A percentile compares a stretch with the other conserved stretches of the same genome.
These are phyloP conservation scores for Xylariaceae sp. DNA, from an alignment of 2,329 filamentous ascomycete species.

Conservation along the genomic window DNA sequence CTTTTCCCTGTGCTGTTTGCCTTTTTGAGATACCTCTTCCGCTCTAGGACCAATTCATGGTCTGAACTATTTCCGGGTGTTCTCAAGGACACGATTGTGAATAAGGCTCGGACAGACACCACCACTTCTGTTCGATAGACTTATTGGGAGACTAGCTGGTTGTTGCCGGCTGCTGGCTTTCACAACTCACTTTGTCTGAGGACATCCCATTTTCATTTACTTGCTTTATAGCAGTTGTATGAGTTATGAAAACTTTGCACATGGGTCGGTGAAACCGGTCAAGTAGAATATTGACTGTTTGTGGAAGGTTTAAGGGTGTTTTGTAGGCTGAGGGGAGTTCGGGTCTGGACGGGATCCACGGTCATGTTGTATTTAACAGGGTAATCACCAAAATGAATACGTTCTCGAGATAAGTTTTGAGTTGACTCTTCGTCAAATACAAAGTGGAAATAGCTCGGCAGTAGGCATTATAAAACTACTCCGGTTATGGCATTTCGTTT, in stretches of 20 bases:
- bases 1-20: constrained; percentile 13
- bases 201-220: constrained; percentile 14
- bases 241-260: constrained; percentile 34
- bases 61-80: too few species aligned
- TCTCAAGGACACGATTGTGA: constrained; percentile 14
- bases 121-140: neutral
- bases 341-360: constrained; percentile 29
- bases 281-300: constrained; percentile 17
- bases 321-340: constrained; percentile 25
- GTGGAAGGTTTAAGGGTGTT: constrained; percentile 12
- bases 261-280: constrained; percentile 15
- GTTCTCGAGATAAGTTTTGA: too few species aligned
- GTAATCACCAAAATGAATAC: constrained; percentile 18
- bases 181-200: too few species aligned
- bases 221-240: constrained; percentile 33
- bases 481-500: too few species aligned
- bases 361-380: constrained; percentile 22
- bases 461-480: too few species aligned
- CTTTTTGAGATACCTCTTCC: constrained; percentile 22
- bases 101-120: constrained; percentile 4
- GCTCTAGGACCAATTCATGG: constrained; percentile 9
- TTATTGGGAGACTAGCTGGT: too few species aligned
- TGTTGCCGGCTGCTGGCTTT: too few species aligned
- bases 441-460: too few species aligned
- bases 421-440: too few species aligned